These are phyloP conservation scores for Tardiomyces digboiensis DNA, from an alignment of 1,139 yeast genomes.

Conservation along the genomic window DNA sequence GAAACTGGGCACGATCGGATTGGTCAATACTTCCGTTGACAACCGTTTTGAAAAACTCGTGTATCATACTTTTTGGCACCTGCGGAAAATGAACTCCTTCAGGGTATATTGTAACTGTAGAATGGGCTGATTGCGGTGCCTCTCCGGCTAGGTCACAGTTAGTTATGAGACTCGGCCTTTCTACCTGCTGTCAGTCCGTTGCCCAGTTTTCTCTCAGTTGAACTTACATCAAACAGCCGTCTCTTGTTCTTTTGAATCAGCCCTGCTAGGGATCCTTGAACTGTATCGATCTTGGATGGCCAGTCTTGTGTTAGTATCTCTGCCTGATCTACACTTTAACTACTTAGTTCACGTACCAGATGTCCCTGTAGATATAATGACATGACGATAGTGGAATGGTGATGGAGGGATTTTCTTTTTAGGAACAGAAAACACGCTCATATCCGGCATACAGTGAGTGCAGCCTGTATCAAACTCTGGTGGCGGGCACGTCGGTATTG, in stretches of 20 bases:
- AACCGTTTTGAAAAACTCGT: slow-evolving; percentile 36
- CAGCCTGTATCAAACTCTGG: slow-evolving; percentile 54
- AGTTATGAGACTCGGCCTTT: slow-evolving; percentile 45
- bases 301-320: slow-evolving; percentile 26
- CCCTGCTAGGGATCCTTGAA: slow-evolving; percentile 35
- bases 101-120: slow-evolving; percentile 40
- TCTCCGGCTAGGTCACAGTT: slow-evolving; percentile 26
- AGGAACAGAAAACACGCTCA: slow-evolving; percentile 1
- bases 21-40: slow-evolving; percentile 1
- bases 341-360: slow-evolving; percentile 12
- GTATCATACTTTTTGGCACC: slow-evolving; percentile 22
- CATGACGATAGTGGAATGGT: slow-evolving; percentile 45
- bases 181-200: slow-evolving; percentile 24
- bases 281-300: slow-evolving; percentile 49
- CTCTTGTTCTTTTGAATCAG: slow-evolving; percentile 23
- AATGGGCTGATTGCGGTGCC: not conserved
- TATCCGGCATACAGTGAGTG: slow-evolving; percentile 43
- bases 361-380: slow-evolving; percentile 37
- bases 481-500: slow-evolving; percentile 34
- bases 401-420: slow-evolving; percentile 6
- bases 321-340: too few species aligned
- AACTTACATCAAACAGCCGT: slow-evolving; percentile 12
- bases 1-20: slow-evolving; percentile 22
- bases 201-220: too few species aligned
- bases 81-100: slow-evolving; percentile 38